Conservation (phyloP, 1,284 basidiomycete genomes). For the Moesziomyces antarcticus region DNA sequence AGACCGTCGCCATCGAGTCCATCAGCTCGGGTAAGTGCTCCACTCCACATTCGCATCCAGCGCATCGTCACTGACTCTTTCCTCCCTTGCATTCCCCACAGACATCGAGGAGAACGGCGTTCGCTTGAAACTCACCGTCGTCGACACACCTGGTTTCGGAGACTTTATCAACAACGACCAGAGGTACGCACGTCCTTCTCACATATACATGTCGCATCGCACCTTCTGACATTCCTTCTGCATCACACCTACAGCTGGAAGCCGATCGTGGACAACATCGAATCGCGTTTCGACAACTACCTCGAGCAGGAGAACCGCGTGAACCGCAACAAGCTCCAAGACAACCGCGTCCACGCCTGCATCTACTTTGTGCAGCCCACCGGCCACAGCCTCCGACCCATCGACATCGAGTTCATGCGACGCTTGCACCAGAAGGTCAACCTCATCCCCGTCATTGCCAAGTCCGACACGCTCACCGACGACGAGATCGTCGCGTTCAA, state of each 20-base stretch:
- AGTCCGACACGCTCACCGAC: conserved; percentile 66
- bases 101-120: conserved; percentile 68
- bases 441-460: conserved; percentile 67
- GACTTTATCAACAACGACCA: conserved; percentile 67
- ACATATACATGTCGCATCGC: background rate
- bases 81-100: conserved; percentile 5
- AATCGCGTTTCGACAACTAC: conserved; percentile 66
- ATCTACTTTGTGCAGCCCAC: conserved; percentile 68
- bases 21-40: conserved; percentile 62
- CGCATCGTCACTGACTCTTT: background rate
- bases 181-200: conserved; percentile 27
- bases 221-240: too few species aligned
- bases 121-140: conserved; percentile 65
- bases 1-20: conserved; percentile 66
- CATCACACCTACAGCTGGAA: conserved; percentile 51
- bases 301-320: conserved; percentile 67
- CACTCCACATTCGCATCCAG: background rate
- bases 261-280: conserved; percentile 67
- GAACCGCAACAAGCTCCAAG: conserved; percentile 65
- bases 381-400: conserved; percentile 64
- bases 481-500: conserved; percentile 63
- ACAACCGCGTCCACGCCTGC: conserved; percentile 67
- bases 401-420: conserved; percentile 67
- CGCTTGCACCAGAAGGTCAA: conserved; percentile 66
- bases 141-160: conserved; percentile 67